phyloP scores from a whole-genome alignment of 140 eudicot genomes.

The Eryngium alpinum region DNA sequence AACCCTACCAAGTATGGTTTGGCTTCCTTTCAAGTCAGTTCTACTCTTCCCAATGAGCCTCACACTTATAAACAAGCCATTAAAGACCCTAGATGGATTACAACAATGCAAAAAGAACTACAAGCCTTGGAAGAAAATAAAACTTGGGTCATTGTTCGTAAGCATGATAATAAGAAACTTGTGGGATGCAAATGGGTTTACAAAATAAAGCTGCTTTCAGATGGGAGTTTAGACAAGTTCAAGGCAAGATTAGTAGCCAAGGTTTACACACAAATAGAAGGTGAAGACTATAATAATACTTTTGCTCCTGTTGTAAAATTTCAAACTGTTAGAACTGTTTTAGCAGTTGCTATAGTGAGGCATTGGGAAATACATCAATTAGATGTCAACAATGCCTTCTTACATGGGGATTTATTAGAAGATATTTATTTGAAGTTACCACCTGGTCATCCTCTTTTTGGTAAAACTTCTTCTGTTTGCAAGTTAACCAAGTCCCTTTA shows the following conservation, averaged over 20 bases:
- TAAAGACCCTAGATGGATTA: neutral
- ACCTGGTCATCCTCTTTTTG: neutral
- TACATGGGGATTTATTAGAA: too few relatives aligned
- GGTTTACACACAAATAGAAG: neutral
- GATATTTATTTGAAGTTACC: neutral
- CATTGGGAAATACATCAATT: too few relatives aligned
- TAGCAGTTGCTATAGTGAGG: too few relatives aligned
- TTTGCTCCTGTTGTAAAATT: too few relatives aligned
- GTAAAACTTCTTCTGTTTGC: neutral
- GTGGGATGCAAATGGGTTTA: neutral
- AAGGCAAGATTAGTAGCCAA: neutral
- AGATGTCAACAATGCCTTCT: too few relatives aligned
- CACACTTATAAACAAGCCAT: neutral
- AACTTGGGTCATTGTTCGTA: neutral
- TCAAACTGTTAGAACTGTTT: too few relatives aligned
- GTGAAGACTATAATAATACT: neutral
- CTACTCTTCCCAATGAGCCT: neutral
- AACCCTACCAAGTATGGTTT: too few relatives aligned
- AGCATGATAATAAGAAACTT: neutral
- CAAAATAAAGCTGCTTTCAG: neutral
- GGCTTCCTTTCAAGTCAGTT: too few relatives aligned
- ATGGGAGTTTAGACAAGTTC: neutral
- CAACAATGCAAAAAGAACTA: neutral
- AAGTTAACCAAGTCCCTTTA: neutral
- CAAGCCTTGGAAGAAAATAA: neutral